These are phyloP conservation scores for Incumbomyces delicatus DNA, from an alignment of 2,329 filamentous ascomycete species.

Conservation along the genomic window DNA sequence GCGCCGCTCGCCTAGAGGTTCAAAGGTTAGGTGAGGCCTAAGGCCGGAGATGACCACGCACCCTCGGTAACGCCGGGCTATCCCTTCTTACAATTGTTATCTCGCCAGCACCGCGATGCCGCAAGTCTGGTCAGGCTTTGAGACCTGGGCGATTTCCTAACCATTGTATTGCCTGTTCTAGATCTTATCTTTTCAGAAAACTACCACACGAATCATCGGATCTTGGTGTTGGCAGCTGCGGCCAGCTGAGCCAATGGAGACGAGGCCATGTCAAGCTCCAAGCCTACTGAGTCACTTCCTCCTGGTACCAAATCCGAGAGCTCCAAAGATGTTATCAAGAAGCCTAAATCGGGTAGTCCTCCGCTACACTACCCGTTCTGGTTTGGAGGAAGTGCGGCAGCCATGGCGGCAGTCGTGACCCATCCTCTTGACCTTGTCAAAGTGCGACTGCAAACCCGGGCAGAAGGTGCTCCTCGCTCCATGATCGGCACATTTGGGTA, in stretches of 20 bases:
- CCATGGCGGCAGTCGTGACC: slow-evolving; percentile 81
- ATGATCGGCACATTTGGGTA: slow-evolving; percentile 82
- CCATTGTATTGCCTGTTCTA: too few relatives aligned
- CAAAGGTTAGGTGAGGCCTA: too few relatives aligned
- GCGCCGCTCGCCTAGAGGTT: too few relatives aligned
- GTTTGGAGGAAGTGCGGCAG: slow-evolving; percentile 94
- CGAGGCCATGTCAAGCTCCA: slow-evolving; percentile 4
- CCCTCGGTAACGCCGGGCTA: too few relatives aligned
- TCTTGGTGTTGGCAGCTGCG: not conserved
- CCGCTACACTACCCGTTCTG: slow-evolving; percentile 65
- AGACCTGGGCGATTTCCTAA: too few relatives aligned
- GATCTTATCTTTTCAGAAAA: too few relatives aligned
- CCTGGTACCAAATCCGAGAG: not conserved
- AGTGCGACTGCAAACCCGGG: slow-evolving; percentile 82
- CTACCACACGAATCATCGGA: too few relatives aligned
- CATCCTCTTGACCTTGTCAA: slow-evolving; percentile 82
- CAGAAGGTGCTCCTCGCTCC: slow-evolving; percentile 61
- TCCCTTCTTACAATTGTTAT: too few relatives aligned
- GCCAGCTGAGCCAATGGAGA: slow-evolving; percentile 7
- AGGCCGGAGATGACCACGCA: too few relatives aligned
- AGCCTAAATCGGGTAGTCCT: slow-evolving; percentile 6
- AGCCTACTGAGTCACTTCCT: not conserved
- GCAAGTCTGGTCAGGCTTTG: too few relatives aligned
- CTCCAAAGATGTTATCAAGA: slow-evolving; percentile 1
- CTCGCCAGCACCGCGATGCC: too few relatives aligned